Percentiles rank a stretch among this genome's conserved stretches.
These are phyloP conservation scores for Cutaneotrichosporon daszewskae DNA, from an alignment of 1,284 basidiomycete genomes.

Conservation along the genomic window DNA sequence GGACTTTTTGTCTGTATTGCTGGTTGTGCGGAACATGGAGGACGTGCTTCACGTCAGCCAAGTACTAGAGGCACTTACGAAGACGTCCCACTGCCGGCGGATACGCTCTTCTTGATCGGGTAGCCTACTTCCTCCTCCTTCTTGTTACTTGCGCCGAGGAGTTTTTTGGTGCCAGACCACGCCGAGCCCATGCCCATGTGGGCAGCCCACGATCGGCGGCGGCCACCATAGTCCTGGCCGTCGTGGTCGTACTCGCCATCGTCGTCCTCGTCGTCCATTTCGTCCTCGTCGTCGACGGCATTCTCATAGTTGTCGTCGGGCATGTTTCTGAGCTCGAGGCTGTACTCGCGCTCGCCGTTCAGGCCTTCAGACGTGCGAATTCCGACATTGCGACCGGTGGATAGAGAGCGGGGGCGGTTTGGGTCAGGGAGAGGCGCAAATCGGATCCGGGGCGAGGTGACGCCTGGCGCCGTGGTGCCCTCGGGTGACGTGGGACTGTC, in stretches of 20 bases:
- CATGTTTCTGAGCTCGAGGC: constrained; percentile 9
- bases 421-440: constrained; percentile 48
- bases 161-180: constrained; percentile 43
- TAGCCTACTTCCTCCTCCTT: constrained; percentile 25
- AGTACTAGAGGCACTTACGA: constrained; percentile 23
- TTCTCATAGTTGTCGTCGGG: constrained; percentile 24
- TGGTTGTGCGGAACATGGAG: neutral
- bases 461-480: constrained; percentile 1
- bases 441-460: constrained; percentile 27
- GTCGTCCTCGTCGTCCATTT: constrained; percentile 22
- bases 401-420: constrained; percentile 36
- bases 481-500: neutral
- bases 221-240: constrained; percentile 24
- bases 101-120: constrained; percentile 42
- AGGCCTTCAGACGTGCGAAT: constrained; percentile 9
- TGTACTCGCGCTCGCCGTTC: constrained; percentile 17
- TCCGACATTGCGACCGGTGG: constrained; percentile 37
- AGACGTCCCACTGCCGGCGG: constrained; percentile 39
- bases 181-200: constrained; percentile 19
- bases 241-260: constrained; percentile 23
- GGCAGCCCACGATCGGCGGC: constrained; percentile 13
- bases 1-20: neutral
- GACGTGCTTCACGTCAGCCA: constrained; percentile 30
- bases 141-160: constrained; percentile 29
- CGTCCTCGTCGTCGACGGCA: constrained; percentile 28